These are phyloP conservation scores for Plectosphaerella cucumerina DNA, from an alignment of 2,329 filamentous ascomycete genomes.

Conservation along the genomic window DNA sequence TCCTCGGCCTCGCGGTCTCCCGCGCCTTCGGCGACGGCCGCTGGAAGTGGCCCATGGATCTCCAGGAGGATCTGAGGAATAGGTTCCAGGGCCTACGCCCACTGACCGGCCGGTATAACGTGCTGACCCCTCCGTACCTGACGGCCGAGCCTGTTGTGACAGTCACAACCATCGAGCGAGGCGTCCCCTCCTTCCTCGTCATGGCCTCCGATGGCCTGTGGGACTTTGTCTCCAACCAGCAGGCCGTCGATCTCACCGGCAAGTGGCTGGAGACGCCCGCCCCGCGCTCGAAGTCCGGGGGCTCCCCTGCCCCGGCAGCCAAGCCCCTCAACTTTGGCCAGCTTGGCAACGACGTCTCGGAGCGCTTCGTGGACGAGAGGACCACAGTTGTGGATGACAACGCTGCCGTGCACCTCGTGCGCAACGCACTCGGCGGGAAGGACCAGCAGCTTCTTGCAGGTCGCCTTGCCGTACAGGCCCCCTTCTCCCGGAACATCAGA, in stretches of 20 bases:
- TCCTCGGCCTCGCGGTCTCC: slow-evolving; percentile 58
- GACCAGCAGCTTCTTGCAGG: slow-evolving; percentile 71
- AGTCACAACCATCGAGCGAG: slow-evolving; percentile 44
- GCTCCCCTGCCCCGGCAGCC: neutral
- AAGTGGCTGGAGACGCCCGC: slow-evolving; percentile 39
- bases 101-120: slow-evolving; percentile 32
- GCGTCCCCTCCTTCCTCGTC: slow-evolving; percentile 51
- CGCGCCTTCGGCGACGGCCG: slow-evolving; percentile 65
- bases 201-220: slow-evolving; percentile 65
- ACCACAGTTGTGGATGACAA: slow-evolving; percentile 46
- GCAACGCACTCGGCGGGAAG: slow-evolving; percentile 76
- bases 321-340: slow-evolving; percentile 2
- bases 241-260: slow-evolving; percentile 54
- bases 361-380: slow-evolving; percentile 8
- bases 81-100: slow-evolving; percentile 42
- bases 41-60: slow-evolving; percentile 60
- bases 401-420: slow-evolving; percentile 73
- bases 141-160: slow-evolving; percentile 63
- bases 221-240: slow-evolving; percentile 52
- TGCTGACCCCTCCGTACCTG: slow-evolving; percentile 60
- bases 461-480: slow-evolving; percentile 65
- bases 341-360: slow-evolving; percentile 15
- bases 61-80: slow-evolving; percentile 24
- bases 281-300: neutral
- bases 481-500: slow-evolving; percentile 58